Evolutionary conservation across 202 grass and related monocot species (phyloP).

Genomic region (Bolboschoenoplectus hybrid): DNA sequence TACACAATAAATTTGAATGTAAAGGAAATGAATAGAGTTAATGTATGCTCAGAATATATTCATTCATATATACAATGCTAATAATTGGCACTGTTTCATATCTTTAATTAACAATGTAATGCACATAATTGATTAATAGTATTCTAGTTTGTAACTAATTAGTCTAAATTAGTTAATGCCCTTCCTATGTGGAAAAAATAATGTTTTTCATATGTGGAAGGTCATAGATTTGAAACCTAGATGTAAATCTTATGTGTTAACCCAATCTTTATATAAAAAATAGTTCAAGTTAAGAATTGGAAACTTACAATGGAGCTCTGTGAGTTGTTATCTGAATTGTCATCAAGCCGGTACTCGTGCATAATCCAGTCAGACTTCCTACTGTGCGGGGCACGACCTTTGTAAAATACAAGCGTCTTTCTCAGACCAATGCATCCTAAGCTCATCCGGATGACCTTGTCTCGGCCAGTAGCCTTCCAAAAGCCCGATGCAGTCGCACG

Average conservation of each 20-base stretch:
- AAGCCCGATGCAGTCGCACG: slow-evolving; percentile 70
- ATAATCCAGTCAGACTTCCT: slow-evolving; percentile 50
- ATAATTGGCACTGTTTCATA: too few relatives aligned
- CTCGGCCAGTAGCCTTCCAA: slow-evolving; percentile 84
- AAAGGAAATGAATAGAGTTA: too few relatives aligned
- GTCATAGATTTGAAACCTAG: too few relatives aligned
- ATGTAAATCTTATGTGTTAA: too few relatives aligned
- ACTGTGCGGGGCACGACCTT: slow-evolving; percentile 76
- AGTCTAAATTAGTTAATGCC: background rate
- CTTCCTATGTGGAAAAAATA: too few relatives aligned
- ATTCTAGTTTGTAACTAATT: background rate
- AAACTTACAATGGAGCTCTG: slow-evolving; percentile 50
- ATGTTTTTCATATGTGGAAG: too few relatives aligned
- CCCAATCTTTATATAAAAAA: too few relatives aligned
- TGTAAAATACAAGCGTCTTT: slow-evolving; percentile 94
- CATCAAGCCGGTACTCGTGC: slow-evolving; percentile 62
- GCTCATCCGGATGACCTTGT: slow-evolving; percentile 69
- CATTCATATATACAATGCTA: too few relatives aligned
- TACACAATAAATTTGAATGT: too few relatives aligned
- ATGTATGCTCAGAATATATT: too few relatives aligned
- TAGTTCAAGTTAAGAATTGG: background rate
- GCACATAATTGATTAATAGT: background rate
- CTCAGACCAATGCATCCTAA: slow-evolving; percentile 69
- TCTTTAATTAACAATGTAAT: background rate
- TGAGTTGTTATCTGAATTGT: slow-evolving; percentile 19